Base-by-base conservation (phyloP, 2,329 filamentous ascomycete genomes). In the Cercospora canescens region DNA sequence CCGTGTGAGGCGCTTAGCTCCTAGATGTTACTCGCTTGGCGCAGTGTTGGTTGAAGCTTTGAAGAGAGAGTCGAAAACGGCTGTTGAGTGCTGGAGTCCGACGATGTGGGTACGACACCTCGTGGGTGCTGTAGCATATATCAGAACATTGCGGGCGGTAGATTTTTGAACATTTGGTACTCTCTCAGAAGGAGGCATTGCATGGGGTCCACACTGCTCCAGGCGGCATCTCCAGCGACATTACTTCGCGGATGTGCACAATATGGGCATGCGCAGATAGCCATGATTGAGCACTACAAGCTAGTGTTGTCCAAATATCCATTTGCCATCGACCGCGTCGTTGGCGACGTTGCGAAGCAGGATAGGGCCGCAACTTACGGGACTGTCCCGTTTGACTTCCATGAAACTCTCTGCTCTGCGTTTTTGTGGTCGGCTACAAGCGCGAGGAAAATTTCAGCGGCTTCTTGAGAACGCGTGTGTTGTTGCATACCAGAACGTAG, bases 211-310 rank as follows among this genome's bases (percentile, higher is more conserved):
- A 52, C 12, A 28, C 45, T 30, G 12, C 26, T 16, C 14, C 45
- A 2, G n/a, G 45, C 45, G 24, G 26, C 45, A 26, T 14, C 26
- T 11, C 26, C 14, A 28, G 45, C 45, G 24, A 52, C 26, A 26
- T 52, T 16, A 2, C 45, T 8, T 14, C 14, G 9, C 21, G 24
- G n/a, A 28, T 1, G 24, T 26, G 56, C 8, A 32, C 32, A 35
- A 65, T 56, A 62, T 55, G n/a, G 57, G 57, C 57, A 57, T 57
- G 58, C 28, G 63, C 48, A 57, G 45, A 56, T 57, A 61, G 63
- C 45, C n/a, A 56, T 50, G 21, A 56, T 56, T 6, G 16, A 45
- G 8, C 24, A 32, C 63, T 65, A 35, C 48, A 55, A 28, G 24
- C 48, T 35, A 35, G 45, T 61, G 48, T 30, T 45, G 5, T 2